These are phyloP conservation scores for Cenchrus fungigraminus DNA, from an alignment of 176 grass and related monocot genomes.

Conservation along the genomic window DNA sequence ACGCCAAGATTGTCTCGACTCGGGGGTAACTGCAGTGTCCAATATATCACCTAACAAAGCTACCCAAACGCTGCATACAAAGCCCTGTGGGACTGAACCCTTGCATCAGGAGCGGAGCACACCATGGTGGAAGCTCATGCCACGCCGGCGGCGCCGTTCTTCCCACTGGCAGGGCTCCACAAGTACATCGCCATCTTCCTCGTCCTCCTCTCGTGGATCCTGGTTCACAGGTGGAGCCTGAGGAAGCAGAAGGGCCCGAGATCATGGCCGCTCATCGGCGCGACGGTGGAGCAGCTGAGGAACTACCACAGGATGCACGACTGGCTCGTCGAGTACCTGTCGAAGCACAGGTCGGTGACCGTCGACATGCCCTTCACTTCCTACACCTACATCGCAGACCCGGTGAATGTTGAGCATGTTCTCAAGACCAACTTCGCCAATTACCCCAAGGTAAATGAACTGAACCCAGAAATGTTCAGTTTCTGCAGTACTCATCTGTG, in stretches of 20 bases:
- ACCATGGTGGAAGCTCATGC: conserved; percentile 64
- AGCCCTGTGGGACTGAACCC: conserved; percentile 37
- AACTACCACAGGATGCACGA: conserved; percentile 96
- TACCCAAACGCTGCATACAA: conserved; percentile 25
- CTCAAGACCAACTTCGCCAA: conserved; percentile 93
- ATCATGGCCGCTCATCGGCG: conserved; percentile 85
- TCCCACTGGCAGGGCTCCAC: conserved; percentile 45
- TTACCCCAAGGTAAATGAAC: conserved; percentile 83
- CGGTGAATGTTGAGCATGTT: conserved; percentile 81
- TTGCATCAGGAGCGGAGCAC: conserved; percentile 27
- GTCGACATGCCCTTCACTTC: conserved; percentile 90
- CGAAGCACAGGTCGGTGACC: conserved; percentile 57
- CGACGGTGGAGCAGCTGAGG: conserved; percentile 78
- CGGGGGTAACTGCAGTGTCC: conserved; percentile 35
- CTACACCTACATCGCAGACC: conserved; percentile 96
- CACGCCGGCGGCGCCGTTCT: conserved; percentile 16
- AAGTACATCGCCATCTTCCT: conserved; percentile 56
- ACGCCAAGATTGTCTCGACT: conserved; percentile 68
- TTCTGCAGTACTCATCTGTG: neutral
- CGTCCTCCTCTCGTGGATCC: conserved; percentile 61
- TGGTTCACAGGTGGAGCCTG: conserved; percentile 75
- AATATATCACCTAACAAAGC: conserved; percentile 59
- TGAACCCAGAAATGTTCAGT: neutral
- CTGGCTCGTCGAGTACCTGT: conserved; percentile 79
- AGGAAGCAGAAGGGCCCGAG: conserved; percentile 68